These are phyloP conservation scores for Lepiota brunneoincarnata DNA, from an alignment of 768 basidiomycete species.

Conservation along the genomic window DNA sequence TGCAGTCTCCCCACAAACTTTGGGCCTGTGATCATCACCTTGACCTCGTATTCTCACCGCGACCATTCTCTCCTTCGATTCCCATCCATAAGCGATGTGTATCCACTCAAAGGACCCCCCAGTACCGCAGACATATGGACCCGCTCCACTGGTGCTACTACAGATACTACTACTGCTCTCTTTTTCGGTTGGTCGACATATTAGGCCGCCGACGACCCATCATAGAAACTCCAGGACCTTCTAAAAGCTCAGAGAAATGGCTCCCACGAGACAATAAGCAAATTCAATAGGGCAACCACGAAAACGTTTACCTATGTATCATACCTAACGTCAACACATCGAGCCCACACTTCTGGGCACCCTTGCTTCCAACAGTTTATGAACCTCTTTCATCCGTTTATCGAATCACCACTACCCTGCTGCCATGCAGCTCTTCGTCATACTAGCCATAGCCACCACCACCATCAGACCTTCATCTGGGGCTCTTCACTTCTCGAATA, in stretches of 20 bases:
- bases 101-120: background rate
- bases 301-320: constrained; percentile 5
- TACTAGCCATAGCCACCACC: background rate
- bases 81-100: background rate
- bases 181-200: background rate
- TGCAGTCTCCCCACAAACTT: too few species aligned
- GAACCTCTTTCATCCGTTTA: background rate
- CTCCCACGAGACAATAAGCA: constrained; percentile 9
- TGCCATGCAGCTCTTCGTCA: background rate
- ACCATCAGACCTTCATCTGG: background rate
- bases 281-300: constrained; percentile 3
- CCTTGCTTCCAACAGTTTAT: background rate
- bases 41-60: too few species aligned
- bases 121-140: background rate
- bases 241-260: background rate
- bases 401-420: background rate
- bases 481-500: background rate
- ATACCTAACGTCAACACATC: constrained; percentile 2
- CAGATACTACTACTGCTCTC: background rate
- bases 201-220: constrained; percentile 4
- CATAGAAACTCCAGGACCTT: constrained; percentile 3
- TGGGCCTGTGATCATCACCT: too few species aligned
- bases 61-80: too few species aligned
- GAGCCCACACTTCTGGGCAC: background rate
- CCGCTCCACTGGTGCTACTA: background rate